Evolutionary conservation across 345 rosid species (phyloP), one percentile per base, ranked within the genome.

Genomic region (Trapa bicornis): DNA sequence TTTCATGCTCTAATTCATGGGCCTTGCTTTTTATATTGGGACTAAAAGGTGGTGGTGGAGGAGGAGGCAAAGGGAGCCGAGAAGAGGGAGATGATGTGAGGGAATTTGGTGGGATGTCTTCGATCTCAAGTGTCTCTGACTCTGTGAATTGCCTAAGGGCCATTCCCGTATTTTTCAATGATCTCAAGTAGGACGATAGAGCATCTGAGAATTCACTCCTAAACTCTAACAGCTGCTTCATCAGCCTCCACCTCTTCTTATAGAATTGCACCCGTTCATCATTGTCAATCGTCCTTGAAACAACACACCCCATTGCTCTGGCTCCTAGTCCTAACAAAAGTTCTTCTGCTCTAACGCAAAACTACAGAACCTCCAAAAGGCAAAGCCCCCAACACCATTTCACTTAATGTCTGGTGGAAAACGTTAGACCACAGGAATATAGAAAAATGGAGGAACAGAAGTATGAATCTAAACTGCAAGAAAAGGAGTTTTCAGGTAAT

Each of bases 131-230:
- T 1, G 84, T 66, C 70, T 90, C 96, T 7, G 97, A 88, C 75
- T 93, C 98, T 0, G 98, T 88, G 83, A 93, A 86, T 64, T 93
- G 97, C 80, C 88, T 77, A 66, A 93, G 97, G 48, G 98, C 90
- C 12, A 77, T 90, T 52, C 98, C 97, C 33, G 90, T 86, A 75
- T 90, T 88, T 81, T 86, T 89, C 71, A 93, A 67, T 62, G 96
- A 87, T 76, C 85, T 90, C 76, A 93, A 73, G 81, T 93, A 89
- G 69, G 79, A 81, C 75, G 85, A 64, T 9, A 86, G 91, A 5
- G 96, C 87, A 76, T 84, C 90, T 2, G 96, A 93, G 79, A 93
- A 90, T 37, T 93, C 92, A 67, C 73, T 83, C 73, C 98, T 83
- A 75, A 73, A 72, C 68, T 68, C 79, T 63, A 90, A 74, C 76